Base-by-base conservation (phyloP, 2,329 filamentous ascomycete species). In the Thielaviopsis punctulata region DNA sequence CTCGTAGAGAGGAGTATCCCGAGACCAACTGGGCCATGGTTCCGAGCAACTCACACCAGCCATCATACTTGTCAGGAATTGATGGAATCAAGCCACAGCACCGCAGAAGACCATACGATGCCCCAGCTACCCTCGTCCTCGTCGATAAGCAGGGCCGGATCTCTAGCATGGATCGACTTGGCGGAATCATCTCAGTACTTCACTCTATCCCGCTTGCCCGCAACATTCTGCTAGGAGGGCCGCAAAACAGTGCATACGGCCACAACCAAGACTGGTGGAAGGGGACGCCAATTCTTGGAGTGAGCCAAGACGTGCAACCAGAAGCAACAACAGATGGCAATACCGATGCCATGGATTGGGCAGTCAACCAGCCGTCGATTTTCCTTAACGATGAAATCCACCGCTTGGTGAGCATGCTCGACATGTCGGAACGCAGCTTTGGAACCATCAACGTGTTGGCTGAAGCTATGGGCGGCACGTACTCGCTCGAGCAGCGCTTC, bases 371-470 rank as follows among this genome's bases (percentile, higher is more conserved):
- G 24, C 46, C 33, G 46, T 22, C 22, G 39, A 41, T 69, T 12
- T 62, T 68, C 18, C 67, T 76, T 54, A 62, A 66, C 49, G 68
- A 77, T 22, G 79, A 82, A 60, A 57, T 80, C 1, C 78, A 81
- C 57, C 74, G 79, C 13, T 62, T 82, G 4, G 72, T 82, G 66
- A 78, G 77, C 9, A 81, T 82, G 56, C 67, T 82, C 2, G 78
- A 82, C 53, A 66, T 63, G 9, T 79, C 77, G 0, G 73, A 80
- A 23, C 70, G 79, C 44, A 73, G 71, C 44, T 80, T 80, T 57
- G 79, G 75, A 13, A 75, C 73, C 0, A 70, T 70, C 21, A 73
- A 76, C 52, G 64, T 66, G 4, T 61, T 80, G 5, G 25, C 57
- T 66, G 27, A 62, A 65, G 12, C 62, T 68, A 21, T 62, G 59